Conservation (phyloP, 108 stramenopile species). For the Aurantiochytrium sp. region DNA sequence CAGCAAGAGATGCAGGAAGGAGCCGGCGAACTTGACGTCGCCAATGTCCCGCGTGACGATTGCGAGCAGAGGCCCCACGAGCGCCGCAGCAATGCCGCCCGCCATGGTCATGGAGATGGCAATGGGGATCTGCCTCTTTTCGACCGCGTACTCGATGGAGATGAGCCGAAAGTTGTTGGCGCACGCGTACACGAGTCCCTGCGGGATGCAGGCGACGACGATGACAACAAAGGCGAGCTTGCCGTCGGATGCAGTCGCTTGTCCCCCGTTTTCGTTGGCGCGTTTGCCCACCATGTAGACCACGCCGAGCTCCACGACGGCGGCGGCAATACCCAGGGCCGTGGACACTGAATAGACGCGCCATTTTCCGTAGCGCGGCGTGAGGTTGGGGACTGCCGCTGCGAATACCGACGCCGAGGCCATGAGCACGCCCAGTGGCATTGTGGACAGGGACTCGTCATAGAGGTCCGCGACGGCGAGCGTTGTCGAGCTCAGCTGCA, state of each 20-base stretch:
- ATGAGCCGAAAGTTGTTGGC: neutral
- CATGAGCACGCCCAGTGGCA: neutral
- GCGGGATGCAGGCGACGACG: neutral
- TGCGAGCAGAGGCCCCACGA: neutral
- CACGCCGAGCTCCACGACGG: neutral
- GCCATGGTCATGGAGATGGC: neutral
- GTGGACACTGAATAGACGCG: neutral
- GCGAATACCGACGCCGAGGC: neutral
- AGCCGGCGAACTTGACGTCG: neutral
- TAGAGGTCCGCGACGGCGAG: neutral
- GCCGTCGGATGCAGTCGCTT: neutral
- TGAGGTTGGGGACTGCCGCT: neutral
- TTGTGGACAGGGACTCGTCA: neutral
- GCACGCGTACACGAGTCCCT: neutral
- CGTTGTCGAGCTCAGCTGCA: neutral
- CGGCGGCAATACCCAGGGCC: neutral
- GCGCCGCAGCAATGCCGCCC: neutral
- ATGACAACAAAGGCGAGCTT: neutral
- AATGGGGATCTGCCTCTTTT: neutral
- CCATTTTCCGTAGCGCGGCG: neutral
- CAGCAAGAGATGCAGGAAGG: neutral
- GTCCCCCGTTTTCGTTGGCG: neutral
- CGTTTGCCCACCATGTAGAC: neutral
- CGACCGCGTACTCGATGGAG: neutral
- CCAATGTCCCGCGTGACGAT: neutral